A percentile compares a stretch with the other conserved stretches of the same genome.
These are phyloP conservation scores for Lactarius vividus DNA, from an alignment of 768 basidiomycete genomes.

Conservation along the genomic window DNA sequence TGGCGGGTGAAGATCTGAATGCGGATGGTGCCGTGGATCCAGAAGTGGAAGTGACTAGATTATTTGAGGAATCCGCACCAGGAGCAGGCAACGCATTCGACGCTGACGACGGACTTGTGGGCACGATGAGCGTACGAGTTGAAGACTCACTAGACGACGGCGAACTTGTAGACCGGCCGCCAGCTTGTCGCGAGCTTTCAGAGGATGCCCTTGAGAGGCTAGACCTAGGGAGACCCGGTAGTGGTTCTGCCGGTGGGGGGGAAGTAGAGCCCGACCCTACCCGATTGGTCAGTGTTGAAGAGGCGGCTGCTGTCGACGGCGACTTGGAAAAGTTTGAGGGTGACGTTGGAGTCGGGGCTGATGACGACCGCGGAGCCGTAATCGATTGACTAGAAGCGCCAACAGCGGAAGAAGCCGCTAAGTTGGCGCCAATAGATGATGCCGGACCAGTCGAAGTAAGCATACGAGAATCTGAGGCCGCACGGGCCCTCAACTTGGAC, in stretches of 20 bases:
- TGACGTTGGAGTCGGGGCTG: slow-evolving; percentile 9
- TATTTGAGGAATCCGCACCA: slow-evolving; percentile 9
- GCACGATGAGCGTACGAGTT: slow-evolving; percentile 17
- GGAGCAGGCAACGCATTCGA: slow-evolving; percentile 6
- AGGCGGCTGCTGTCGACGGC: slow-evolving; percentile 17
- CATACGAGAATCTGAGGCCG: slow-evolving; percentile 26
- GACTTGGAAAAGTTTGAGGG: slow-evolving; percentile 23
- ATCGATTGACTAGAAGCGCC: slow-evolving; percentile 10
- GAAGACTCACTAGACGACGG: slow-evolving; percentile 25
- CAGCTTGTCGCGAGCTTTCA: slow-evolving; percentile 9
- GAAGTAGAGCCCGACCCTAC: slow-evolving; percentile 6
- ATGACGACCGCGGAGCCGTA: slow-evolving; percentile 13
- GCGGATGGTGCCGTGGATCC: slow-evolving; percentile 4
- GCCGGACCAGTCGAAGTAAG: slow-evolving; percentile 2
- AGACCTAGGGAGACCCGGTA: slow-evolving; percentile 14
- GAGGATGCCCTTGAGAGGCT: slow-evolving; percentile 18
- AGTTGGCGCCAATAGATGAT: slow-evolving; percentile 11
- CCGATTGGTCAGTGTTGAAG: slow-evolving; percentile 9
- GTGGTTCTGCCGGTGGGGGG: slow-evolving; percentile 11
- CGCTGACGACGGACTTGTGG: slow-evolving; percentile 8
- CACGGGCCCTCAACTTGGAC: slow-evolving; percentile 20
- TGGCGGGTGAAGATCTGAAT: slow-evolving; percentile 4
- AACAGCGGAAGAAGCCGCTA: slow-evolving; percentile 3
- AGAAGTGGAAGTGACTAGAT: background rate
- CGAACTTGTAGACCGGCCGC: slow-evolving; percentile 6